A percentile compares a stretch with the other conserved stretches of the same genome.
Evolutionary conservation across 306 rosid genomes (phyloP).

Genomic region (Pyrus bretschneideri): DNA sequence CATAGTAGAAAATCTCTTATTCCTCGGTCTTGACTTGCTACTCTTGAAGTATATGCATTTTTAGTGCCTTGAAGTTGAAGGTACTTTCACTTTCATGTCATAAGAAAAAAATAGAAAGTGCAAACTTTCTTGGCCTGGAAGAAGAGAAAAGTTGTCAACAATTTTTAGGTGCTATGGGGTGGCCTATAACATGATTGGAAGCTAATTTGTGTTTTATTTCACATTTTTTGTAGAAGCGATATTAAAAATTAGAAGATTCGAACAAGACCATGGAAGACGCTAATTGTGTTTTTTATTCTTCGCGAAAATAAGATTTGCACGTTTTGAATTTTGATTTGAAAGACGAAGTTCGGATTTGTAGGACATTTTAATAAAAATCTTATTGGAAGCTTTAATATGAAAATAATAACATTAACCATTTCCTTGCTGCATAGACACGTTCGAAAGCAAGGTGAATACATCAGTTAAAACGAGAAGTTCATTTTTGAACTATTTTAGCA

Average conservation of each 20-base stretch:
- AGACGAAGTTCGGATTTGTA: not conserved
- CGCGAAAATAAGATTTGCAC: not conserved
- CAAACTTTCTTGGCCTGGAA: too few relatives aligned
- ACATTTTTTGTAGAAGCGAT: not conserved
- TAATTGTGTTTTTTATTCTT: not conserved
- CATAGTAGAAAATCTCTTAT: too few relatives aligned
- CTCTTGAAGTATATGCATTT: too few relatives aligned
- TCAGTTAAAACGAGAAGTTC: not conserved
- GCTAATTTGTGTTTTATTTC: not conserved
- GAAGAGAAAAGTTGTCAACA: too few relatives aligned
- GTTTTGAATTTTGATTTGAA: not conserved
- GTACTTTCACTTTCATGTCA: too few relatives aligned
- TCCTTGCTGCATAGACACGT: not conserved
- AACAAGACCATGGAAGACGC: not conserved
- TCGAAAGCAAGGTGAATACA: not conserved
- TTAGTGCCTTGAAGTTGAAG: too few relatives aligned
- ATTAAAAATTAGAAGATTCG: not conserved
- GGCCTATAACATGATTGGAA: not conserved
- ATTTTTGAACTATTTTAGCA: not conserved
- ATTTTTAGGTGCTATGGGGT: not conserved
- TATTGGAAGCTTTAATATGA: not conserved
- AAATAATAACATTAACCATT: not conserved
- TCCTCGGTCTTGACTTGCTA: too few relatives aligned
- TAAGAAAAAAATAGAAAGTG: too few relatives aligned
- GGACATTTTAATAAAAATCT: not conserved